Evolutionary conservation across 352 stramenopile species (phyloP).

Genomic region (Thalassiosira hispida): DNA sequence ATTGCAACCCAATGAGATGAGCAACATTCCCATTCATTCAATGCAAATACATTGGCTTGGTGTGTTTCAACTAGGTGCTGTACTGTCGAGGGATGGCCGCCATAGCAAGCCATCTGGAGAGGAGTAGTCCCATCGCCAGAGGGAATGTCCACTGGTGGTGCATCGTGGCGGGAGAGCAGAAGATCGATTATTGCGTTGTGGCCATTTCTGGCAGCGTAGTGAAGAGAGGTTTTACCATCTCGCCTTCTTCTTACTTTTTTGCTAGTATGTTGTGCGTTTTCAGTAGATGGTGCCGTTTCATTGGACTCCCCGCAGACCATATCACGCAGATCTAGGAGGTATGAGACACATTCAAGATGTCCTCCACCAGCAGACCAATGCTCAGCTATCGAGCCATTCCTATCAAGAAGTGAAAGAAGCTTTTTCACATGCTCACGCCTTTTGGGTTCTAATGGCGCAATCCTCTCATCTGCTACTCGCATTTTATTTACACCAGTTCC

Average conservation of each 20-base stretch:
- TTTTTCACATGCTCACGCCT: slow-evolving; percentile 32
- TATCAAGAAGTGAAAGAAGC: slow-evolving; percentile 43
- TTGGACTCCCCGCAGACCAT: slow-evolving; percentile 3
- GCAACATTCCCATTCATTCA: slow-evolving; percentile 80
- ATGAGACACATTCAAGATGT: slow-evolving; percentile 49
- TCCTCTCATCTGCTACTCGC: neutral
- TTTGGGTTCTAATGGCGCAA: slow-evolving; percentile 5
- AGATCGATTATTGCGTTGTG: slow-evolving; percentile 59
- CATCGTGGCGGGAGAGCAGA: slow-evolving; percentile 40
- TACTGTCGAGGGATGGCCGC: slow-evolving; percentile 62
- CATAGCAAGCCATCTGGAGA: slow-evolving; percentile 77
- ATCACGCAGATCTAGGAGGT: slow-evolving; percentile 41
- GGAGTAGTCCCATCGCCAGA: slow-evolving; percentile 58
- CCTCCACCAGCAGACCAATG: slow-evolving; percentile 60
- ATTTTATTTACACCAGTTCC: neutral
- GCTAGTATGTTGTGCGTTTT: slow-evolving; percentile 11
- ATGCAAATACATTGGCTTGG: slow-evolving; percentile 34
- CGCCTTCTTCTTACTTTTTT: slow-evolving; percentile 60
- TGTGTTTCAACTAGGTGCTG: slow-evolving; percentile 62
- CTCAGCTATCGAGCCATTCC: slow-evolving; percentile 55
- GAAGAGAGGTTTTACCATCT: slow-evolving; percentile 82
- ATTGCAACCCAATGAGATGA: slow-evolving; percentile 73
- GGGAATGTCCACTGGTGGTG: slow-evolving; percentile 39
- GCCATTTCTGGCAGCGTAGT: slow-evolving; percentile 81
- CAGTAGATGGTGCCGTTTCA: neutral